Evolutionary conservation across 106 monocot genomes (phyloP), one percentile per base, ranked within the genome.

Genomic region (Narthecium ossifragum): DNA sequence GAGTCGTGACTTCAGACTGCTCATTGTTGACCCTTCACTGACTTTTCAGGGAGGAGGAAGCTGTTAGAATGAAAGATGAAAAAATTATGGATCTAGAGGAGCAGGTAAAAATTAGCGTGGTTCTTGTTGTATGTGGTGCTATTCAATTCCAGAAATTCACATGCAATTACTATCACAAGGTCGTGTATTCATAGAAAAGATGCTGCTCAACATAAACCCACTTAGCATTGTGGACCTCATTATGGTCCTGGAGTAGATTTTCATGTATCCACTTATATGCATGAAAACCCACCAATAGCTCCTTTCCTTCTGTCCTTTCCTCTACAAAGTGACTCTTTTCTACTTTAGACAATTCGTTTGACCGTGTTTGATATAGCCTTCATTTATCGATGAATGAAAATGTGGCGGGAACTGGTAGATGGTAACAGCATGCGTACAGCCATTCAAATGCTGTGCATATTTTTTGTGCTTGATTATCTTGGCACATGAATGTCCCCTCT

Each of bases 51-150:
- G 80, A 76, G 73, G 57, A 63, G 53, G 63, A 34, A 50, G 76
- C 61, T 12, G 38, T 77, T 18, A 46, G 31, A 62, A 18, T 60
- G 37, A 85, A 46, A 53, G 85, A 85, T 34, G 33, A 57, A 21
- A 80, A 67, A 51, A 77, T 85, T 62, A 37, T 43, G 4, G 48
- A 70, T 15, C 64, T 85, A 57, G 76, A 85, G 63, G 73, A 85
- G 63, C 73, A 85, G 80, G 85, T 85, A 29, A 49, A 43, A 45
- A 39, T 40, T 43, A 3, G 3, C 4, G 0, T 0, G 24, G 20
- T 23, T 59, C 8, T 8, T 17, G 7, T 22, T 23, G 12, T 38
- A 9, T 37, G 25, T 2, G 15, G 4, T 25, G 43, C 43, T 45
- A 23, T 40, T 40, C 21, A 45, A 27, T 30, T 45, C 1, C 26